Base-by-base conservation (phyloP, 352 stramenopile genomes). In the Blastocystis sp. region DNA sequence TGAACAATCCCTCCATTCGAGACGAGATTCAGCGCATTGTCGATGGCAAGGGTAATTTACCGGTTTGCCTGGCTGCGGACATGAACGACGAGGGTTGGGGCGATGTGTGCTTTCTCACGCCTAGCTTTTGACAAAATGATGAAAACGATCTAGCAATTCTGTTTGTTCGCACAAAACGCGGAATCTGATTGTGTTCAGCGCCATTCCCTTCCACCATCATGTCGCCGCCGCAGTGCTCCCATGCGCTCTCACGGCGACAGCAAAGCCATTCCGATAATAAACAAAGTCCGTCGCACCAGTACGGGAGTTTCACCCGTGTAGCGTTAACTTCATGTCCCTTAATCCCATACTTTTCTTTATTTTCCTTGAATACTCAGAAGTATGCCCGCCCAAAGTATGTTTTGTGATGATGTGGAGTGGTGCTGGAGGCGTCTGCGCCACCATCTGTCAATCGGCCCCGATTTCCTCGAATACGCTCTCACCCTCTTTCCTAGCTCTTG, bases 401-500 rank as follows among this genome's bases (percentile, higher is more conserved):
- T 17, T 57, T 57, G 14, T 57, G 6, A 14, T 57, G 48, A 57
- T 57, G 6, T 14, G 48, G 48, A 57, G 48, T 17, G 48, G 48
- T 7, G 48, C 14, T 17, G 48, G 6, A 14, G 6, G 48, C 48
- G 6, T 57, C 28, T 34, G 28, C 28, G 28, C 28, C 28, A 34
- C 28, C 28, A 34, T 34, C 28, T 34, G 28, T 34, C 28, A 34
- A 34, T 34, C 28, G 28, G 28, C 28, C 28, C 28, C 28, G 28
- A 34, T 34, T 34, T 34, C 28, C 28, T 34, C 28, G 28, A 34
- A 34, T 34, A 24, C 60, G 28, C 17, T 59, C 68, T 77, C 19
- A 77, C 48, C 11, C 11, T 61, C 60, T 3, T 43, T 34, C 97
- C 45, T 79, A 89, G 93, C 92, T 87, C 91, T 96, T 91, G 93